These are phyloP conservation scores for Chalaropsis ovoidea DNA, from an alignment of 2,329 filamentous ascomycete species.

Conservation along the genomic window DNA sequence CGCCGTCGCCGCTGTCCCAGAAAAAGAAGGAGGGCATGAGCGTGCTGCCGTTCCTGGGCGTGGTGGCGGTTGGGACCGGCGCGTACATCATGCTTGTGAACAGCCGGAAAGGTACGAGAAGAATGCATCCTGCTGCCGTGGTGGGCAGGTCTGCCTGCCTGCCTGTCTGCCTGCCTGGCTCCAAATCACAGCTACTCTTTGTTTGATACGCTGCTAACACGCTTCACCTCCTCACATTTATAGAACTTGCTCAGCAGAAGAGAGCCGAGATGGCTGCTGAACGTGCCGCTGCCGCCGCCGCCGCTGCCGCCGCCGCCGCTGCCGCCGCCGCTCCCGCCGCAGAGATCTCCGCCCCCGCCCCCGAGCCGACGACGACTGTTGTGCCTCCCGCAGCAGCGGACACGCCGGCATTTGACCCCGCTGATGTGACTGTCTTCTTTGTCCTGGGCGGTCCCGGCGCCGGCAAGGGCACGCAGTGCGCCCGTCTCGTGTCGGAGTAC, in stretches of 20 bases:
- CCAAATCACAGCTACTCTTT: background rate
- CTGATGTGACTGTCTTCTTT: conserved; percentile 84
- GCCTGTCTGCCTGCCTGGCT: background rate
- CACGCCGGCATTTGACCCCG: conserved; percentile 59
- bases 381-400: conserved; percentile 9
- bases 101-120: conserved; percentile 38
- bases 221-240: background rate
- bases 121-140: background rate
- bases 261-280: conserved; percentile 21
- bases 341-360: conserved; percentile 59
- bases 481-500: conserved; percentile 75
- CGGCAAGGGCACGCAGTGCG: conserved; percentile 94
- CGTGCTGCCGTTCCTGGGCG: conserved; percentile 22
- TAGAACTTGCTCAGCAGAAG: conserved; percentile 22
- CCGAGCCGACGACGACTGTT: conserved; percentile 44
- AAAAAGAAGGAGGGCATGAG: conserved; percentile 22
- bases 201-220: conserved; percentile 28
- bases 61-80: conserved; percentile 28
- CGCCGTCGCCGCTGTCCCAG: conserved; percentile 10
- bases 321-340: background rate
- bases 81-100: conserved; percentile 45
- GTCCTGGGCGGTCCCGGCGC: conserved; percentile 92
- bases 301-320: conserved; percentile 4
- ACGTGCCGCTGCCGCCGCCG: conserved; percentile 18
- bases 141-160: background rate